Percentiles rank a stretch among this genome's conserved stretches.
Conservation (phyloP, 2,329 filamentous ascomycete genomes). For the Fusarium albosuccineum region DNA sequence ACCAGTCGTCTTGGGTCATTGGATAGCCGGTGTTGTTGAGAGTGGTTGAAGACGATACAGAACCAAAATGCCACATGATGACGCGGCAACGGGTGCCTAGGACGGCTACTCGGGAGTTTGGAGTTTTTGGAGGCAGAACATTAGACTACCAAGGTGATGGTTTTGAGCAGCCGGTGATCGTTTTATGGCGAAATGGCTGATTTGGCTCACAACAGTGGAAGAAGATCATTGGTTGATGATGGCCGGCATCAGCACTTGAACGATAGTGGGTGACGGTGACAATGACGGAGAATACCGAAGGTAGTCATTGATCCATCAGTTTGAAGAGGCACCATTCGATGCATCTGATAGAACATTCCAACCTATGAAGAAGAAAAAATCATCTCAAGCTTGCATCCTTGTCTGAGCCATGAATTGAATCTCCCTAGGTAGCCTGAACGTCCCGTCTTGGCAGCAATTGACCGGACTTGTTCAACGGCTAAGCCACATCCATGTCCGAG, state of each 20-base stretch:
- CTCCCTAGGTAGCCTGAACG: constrained; percentile 12
- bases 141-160: constrained; percentile 15
- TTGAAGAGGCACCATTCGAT: no score
- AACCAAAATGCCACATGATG: constrained; percentile 1
- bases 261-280: constrained; percentile 4
- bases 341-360: no score
- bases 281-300: constrained; percentile 17
- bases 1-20: background rate
- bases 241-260: constrained; percentile 25
- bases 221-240: constrained; percentile 34
- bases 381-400: background rate
- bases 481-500: constrained; percentile 26
- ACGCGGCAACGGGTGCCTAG: constrained; percentile 9
- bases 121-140: constrained; percentile 38
- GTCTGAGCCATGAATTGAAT: constrained; percentile 6
- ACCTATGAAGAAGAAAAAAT: no score
- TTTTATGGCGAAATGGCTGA: constrained; percentile 21
- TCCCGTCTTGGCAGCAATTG: constrained; percentile 23
- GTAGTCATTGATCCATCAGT: background rate
- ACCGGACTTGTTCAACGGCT: constrained; percentile 16
- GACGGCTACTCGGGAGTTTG: constrained; percentile 38
- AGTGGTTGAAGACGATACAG: constrained; percentile 1
- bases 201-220: constrained; percentile 13
- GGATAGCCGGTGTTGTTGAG: background rate
- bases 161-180: constrained; percentile 15